Conservation (phyloP, 1,284 basidiomycete species). For the Sporisorium sorghi region DNA sequence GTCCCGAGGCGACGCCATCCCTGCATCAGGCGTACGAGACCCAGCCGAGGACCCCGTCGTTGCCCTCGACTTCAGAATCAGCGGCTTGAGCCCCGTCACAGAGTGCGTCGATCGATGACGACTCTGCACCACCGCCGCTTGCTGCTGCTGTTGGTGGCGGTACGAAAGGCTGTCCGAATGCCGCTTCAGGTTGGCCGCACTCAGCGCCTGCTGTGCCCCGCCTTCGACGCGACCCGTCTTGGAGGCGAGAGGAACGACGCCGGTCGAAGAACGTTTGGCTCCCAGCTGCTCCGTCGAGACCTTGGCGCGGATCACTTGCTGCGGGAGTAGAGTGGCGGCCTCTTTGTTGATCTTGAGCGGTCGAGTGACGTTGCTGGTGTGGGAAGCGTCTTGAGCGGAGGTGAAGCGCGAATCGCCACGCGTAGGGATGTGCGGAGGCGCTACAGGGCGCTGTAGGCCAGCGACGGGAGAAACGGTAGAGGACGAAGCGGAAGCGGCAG, state of each 20-base stretch:
- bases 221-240: not conserved
- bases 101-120: slow-evolving; percentile 28
- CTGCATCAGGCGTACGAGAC: slow-evolving; percentile 21
- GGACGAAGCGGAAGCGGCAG: slow-evolving; percentile 15
- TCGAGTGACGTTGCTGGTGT: slow-evolving; percentile 9
- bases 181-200: slow-evolving; percentile 35
- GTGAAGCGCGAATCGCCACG: slow-evolving; percentile 30
- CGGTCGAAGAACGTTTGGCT: not conserved
- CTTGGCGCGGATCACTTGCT: slow-evolving; percentile 39
- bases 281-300: slow-evolving; percentile 28
- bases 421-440: slow-evolving; percentile 19
- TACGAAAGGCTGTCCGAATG: slow-evolving; percentile 38
- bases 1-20: not conserved
- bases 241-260: not conserved
- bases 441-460: not conserved
- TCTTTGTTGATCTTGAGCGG: slow-evolving; percentile 49
- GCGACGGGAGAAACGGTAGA: slow-evolving; percentile 18
- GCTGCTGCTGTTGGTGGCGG: slow-evolving; percentile 22
- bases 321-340: slow-evolving; percentile 12
- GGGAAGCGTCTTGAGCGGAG: slow-evolving; percentile 5
- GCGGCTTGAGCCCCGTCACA: slow-evolving; percentile 38
- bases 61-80: slow-evolving; percentile 33
- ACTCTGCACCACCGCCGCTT: slow-evolving; percentile 4
- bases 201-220: slow-evolving; percentile 17
- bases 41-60: slow-evolving; percentile 21